phyloP scores from a whole-genome alignment of 2,329 filamentous ascomycete species.

The Stemphylium lycopersici region DNA sequence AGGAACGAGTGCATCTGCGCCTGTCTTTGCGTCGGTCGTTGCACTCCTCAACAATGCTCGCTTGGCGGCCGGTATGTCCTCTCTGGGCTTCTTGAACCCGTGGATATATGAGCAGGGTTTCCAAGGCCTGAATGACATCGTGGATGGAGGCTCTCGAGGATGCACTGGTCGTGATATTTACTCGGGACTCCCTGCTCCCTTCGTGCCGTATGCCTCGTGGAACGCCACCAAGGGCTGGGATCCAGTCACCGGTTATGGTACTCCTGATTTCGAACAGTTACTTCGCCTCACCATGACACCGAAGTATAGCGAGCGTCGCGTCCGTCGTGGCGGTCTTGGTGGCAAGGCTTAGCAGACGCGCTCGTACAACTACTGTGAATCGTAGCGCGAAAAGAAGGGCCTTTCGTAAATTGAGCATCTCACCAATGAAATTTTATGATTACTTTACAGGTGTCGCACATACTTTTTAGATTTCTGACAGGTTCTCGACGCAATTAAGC shows the following conservation, averaged over 20 bases:
- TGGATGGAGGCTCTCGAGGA: constrained; percentile 54
- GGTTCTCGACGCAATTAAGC: no score
- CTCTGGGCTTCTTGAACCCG: constrained; percentile 50
- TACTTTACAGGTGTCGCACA: neutral
- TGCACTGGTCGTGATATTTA: constrained; percentile 51
- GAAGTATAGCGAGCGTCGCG: constrained; percentile 23
- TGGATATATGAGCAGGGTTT: constrained; percentile 52
- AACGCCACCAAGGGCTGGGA: constrained; percentile 60
- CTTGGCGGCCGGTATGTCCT: constrained; percentile 41
- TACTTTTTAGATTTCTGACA: no score
- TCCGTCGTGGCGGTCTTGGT: constrained; percentile 8
- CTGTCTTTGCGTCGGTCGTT: constrained; percentile 47
- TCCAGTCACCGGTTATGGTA: constrained; percentile 55
- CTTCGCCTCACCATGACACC: constrained; percentile 31
- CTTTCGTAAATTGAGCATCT: neutral
- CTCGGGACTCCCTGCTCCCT: constrained; percentile 46
- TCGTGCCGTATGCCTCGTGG: constrained; percentile 56
- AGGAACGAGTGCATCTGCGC: constrained; percentile 50
- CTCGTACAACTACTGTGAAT: neutral
- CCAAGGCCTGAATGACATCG: constrained; percentile 57
- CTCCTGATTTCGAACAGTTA: constrained; percentile 45
- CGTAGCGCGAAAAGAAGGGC: neutral
- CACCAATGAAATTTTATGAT: neutral
- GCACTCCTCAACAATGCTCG: constrained; percentile 49
- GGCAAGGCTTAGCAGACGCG: neutral